These are phyloP conservation scores for Leccinum rimulosum DNA, from an alignment of 768 basidiomycete genomes.

Conservation along the genomic window DNA sequence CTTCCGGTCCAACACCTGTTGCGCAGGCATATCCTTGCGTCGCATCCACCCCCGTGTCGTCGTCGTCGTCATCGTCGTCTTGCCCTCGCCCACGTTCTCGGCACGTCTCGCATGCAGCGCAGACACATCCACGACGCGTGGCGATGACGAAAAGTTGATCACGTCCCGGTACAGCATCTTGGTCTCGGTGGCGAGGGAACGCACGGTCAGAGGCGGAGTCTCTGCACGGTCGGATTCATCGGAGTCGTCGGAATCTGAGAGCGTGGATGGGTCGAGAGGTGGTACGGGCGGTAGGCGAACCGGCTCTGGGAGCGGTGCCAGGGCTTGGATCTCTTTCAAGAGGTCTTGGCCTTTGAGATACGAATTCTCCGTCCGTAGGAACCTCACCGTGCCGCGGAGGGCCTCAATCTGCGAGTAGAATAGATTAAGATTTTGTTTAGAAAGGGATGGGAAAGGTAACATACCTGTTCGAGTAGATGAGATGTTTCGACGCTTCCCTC, in stretches of 20 bases:
- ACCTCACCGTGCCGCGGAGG: conserved; percentile 86
- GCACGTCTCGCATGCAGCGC: conserved; percentile 49
- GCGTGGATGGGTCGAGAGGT: conserved; percentile 59
- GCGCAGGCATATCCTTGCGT: conserved; percentile 74
- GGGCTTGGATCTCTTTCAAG: conserved; percentile 72
- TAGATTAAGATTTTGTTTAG: conserved; percentile 1
- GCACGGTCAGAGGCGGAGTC: conserved; percentile 49
- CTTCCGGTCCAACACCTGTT: conserved; percentile 77
- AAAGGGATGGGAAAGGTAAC: conserved; percentile 8
- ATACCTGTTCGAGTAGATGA: conserved; percentile 83
- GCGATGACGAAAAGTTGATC: conserved; percentile 77
- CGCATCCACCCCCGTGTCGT: conserved; percentile 65
- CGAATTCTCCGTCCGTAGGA: conserved; percentile 90
- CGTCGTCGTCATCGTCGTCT: conserved; percentile 22
- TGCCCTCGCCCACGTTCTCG: conserved; percentile 45
- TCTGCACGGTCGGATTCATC: conserved; percentile 58
- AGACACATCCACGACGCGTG: conserved; percentile 84
- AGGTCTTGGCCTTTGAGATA: conserved; percentile 93
- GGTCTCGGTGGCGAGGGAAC: conserved; percentile 75
- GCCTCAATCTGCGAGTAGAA: conserved; percentile 68
- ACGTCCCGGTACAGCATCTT: conserved; percentile 89
- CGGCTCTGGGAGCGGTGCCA: conserved; percentile 62
- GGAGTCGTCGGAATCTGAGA: conserved; percentile 64
- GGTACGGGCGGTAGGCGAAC: conserved; percentile 56
- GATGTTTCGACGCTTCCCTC: conserved; percentile 87